These are phyloP conservation scores for Sporobolus alterniflorus DNA, from an alignment of 202 grass and related monocot genomes.

Conservation along the genomic window DNA sequence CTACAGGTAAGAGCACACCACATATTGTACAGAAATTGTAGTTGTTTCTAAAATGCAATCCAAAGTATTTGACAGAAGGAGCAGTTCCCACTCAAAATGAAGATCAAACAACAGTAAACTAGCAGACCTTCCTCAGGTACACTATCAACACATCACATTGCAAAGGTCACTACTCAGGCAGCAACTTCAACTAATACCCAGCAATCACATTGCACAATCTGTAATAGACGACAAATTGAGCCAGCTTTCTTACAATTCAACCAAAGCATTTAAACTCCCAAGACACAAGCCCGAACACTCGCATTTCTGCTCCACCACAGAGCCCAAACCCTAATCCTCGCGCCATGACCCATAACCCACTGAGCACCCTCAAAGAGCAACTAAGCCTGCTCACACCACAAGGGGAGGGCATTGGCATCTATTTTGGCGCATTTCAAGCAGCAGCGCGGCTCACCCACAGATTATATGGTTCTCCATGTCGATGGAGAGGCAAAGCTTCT, in stretches of 20 bases:
- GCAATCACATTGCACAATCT: neutral
- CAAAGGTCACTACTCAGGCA: slow-evolving; percentile 6
- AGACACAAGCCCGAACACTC: slow-evolving; percentile 1
- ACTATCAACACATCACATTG: slow-evolving; percentile 23
- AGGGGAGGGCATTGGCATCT: slow-evolving; percentile 29
- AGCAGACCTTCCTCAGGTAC: neutral
- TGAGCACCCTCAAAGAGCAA: slow-evolving; percentile 16
- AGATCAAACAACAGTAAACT: neutral
- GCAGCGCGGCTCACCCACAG: slow-evolving; percentile 69
- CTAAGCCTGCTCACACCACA: slow-evolving; percentile 28
- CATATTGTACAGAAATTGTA: neutral
- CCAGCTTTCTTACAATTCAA: neutral
- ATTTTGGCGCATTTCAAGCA: slow-evolving; percentile 38
- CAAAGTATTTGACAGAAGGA: neutral
- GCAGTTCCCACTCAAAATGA: neutral
- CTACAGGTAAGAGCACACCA: neutral
- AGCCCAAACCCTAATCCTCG: slow-evolving; percentile 48
- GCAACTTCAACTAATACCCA: neutral
- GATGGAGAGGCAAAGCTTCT: slow-evolving; percentile 94
- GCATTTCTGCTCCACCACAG: neutral
- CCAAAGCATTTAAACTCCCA: slow-evolving; percentile 25
- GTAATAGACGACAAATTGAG: neutral
- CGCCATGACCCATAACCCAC: neutral
- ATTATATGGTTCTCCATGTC: slow-evolving; percentile 79
- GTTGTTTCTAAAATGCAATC: neutral